Base-by-base conservation (phyloP, 371 early-diverging fungal genomes). In the Mortierella sp. region DNA sequence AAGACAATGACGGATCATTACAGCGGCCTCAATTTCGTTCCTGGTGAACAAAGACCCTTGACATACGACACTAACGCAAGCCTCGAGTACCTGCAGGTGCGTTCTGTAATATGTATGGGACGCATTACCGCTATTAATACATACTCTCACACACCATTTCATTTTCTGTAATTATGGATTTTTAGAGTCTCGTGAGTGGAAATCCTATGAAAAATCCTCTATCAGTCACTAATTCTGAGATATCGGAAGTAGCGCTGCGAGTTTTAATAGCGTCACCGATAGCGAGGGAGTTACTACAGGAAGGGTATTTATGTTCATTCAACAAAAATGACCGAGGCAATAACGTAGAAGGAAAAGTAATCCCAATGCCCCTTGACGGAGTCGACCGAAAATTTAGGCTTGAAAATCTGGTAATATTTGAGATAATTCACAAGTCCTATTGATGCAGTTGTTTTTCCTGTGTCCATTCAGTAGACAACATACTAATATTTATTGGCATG, bases 81-180 rank as follows among this genome's bases (percentile, higher is more conserved):
- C 63, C 72, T 82, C 41, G 67, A 82, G 70, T 82, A 82, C 67
- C 65, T 82, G 58, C 76, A 76, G 70, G 76, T 81, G 63, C n/a
- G 75, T 58, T 47, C 55, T 32, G 53, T 52, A 53, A 55, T 32
- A 55, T 16, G 57, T 62, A 7, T 41, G 33, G 52, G 38, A 5
- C n/a, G 13, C 48, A 66, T 32, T 22, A 10, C 32, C 33, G 58
- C 8, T 22, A n/a, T 58, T 63, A 67, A 66, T 38, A 19, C 21
- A 22, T 61, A 24, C 61, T 32, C 38, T 36, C 67, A 47, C 72
- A 43, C 32, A 58, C 58, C 28, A 58, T 16, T n/a, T 33, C 21
- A 66, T n/a, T 58, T 1, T 59, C 0, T 50, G 36, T 2, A 28
- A 50, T n/a, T 48, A 21, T 50, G 52, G 28, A 28, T 58, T 63